Percentiles rank a stretch among this genome's conserved stretches.
phyloP scores from a whole-genome alignment of 345 rosid genomes.

The Camelina laxa region DNA sequence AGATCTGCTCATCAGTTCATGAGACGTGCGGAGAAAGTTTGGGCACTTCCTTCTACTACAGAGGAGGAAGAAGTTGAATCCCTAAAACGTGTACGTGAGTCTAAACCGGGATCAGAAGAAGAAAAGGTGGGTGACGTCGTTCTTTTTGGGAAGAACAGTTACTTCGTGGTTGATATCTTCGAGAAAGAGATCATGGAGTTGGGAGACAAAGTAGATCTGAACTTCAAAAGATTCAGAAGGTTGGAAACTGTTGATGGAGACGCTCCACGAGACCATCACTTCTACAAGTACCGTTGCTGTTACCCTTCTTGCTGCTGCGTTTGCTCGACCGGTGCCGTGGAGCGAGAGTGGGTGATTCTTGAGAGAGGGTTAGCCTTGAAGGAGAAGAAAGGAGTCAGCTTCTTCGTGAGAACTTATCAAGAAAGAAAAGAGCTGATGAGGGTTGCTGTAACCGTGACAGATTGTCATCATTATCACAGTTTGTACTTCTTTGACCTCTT shows the following conservation, averaged over 20 bases:
- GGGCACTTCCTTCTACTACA: not conserved
- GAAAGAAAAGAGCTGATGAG: constrained; percentile 43
- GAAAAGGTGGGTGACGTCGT: constrained; percentile 40
- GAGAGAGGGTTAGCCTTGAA: constrained; percentile 3
- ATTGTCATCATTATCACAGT: constrained; percentile 18
- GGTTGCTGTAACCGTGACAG: constrained; percentile 24
- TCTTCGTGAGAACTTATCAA: constrained; percentile 32
- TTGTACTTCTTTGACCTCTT: constrained; percentile 40
- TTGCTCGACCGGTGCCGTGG: not conserved
- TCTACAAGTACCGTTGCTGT: constrained; percentile 22
- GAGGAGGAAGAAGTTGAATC: constrained; percentile 22
- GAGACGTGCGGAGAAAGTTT: constrained; percentile 40
- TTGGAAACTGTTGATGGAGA: constrained; percentile 27
- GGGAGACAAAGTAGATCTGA: constrained; percentile 40
- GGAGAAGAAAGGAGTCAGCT: constrained; percentile 33
- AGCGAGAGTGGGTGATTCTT: constrained; percentile 24
- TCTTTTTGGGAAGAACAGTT: constrained; percentile 8
- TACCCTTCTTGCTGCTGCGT: not conserved
- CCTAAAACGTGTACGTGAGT: not conserved
- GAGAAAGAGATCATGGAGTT: constrained; percentile 44
- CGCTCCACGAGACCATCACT: constrained; percentile 37
- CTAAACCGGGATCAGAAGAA: constrained; percentile 2
- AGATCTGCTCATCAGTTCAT: not conserved
- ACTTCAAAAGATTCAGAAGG: constrained; percentile 33
- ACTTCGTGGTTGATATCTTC: constrained; percentile 38